Base-by-base conservation (phyloP, 2,329 filamentous ascomycete species). In the Coniosporium tulheliwenetii region DNA sequence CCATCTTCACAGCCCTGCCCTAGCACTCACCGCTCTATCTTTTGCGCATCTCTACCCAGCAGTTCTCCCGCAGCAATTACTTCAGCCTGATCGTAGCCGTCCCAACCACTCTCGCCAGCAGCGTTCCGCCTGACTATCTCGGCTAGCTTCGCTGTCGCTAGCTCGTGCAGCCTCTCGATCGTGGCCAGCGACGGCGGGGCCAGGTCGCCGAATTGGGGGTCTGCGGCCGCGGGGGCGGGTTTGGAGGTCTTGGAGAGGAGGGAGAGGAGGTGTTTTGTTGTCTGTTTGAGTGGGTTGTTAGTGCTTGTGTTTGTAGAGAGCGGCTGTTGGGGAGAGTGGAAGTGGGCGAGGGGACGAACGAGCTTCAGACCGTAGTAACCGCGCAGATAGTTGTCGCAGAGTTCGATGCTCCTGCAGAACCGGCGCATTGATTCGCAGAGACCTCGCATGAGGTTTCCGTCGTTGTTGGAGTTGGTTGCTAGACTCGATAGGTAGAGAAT, bases 331-430 rank as follows among this genome's bases (percentile, higher is more conserved):
- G 15, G 32, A 47, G 39, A 48, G 45, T 41, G 41, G 56, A n/a
- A 50, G 50, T 53, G 60, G 50, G 53, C 57, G 62, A n/a, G 45
- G 52, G 38, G 12, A 36, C 73, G 52, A 61, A 86, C 80, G 60
- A 87, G 59, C 58, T 89, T 91, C 44, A 98, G 65, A 5, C 91
- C 91, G 60, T 94, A 96, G 58, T 86, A 93, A 1, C 87, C 91
- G 45, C 91, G 77, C 45, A 96, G 62, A 57, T 95, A 96, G 56
- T 86, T 79, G 51, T 95, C 84, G 54, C 91, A 96, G 40, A 98
- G 73, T 63, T 98, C 91, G 48, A 96, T 76, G 53, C 86, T 91
- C 51, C 91, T 76, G 56, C 81, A 84, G 61, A 93, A 96, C 48
- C 87, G 77, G 55, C 85, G 83, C 41, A 94, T 61, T 5, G 85